Conservation (phyloP, 495 filamentous ascomycete genomes). For the Podospora australis region DNA sequence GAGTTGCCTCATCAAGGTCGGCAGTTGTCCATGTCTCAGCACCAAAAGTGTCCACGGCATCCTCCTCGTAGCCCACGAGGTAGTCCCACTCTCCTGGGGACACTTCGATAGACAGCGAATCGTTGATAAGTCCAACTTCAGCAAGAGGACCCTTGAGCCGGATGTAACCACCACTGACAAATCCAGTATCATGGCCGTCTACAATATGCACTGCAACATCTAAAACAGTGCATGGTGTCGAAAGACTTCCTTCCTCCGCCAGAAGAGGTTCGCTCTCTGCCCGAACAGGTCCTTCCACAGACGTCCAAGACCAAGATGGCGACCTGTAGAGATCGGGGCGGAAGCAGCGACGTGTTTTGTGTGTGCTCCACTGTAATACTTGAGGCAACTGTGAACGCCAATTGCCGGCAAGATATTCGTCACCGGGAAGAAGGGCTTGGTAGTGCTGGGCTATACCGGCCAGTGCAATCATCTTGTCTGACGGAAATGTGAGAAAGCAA, state of each 20-base stretch:
- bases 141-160: neutral
- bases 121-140: neutral
- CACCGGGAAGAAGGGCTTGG: neutral
- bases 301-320: neutral
- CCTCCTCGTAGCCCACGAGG: neutral
- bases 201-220: neutral
- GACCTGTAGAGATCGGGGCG: neutral
- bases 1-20: neutral
- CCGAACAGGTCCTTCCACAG: neutral
- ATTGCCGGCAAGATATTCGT: neutral
- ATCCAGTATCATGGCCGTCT: neutral
- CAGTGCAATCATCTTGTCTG: neutral
- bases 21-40: neutral
- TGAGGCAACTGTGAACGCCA: neutral
- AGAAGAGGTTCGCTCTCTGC: neutral
- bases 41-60: neutral
- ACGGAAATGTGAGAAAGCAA: neutral
- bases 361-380: neutral
- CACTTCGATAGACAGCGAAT: too few relatives aligned
- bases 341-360: neutral
- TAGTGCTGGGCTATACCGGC: neutral
- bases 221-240: neutral
- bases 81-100: neutral
- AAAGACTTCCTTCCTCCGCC: neutral
- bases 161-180: neutral